Evolutionary conservation across 2,329 filamentous ascomycete genomes (phyloP).

Genomic region (Plectosphaerella sp.): DNA sequence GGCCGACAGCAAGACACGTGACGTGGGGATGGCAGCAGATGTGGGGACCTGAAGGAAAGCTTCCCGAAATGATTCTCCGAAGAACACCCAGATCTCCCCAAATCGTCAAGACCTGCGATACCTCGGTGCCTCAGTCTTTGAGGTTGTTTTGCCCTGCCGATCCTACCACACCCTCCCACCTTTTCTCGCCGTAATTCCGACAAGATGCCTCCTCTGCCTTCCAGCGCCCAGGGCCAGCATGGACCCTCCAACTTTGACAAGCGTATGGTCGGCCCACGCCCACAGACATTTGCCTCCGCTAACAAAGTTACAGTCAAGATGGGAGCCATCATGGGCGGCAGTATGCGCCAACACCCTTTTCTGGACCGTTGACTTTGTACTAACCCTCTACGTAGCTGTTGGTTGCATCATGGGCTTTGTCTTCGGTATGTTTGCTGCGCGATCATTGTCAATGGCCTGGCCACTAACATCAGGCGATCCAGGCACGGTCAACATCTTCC

Average conservation of each 20-base stretch:
- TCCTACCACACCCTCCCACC: background rate
- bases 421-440: conserved; percentile 62
- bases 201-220: conserved; percentile 37
- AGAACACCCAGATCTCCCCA: conserved; percentile 8
- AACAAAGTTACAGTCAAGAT: conserved; percentile 70
- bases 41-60: background rate
- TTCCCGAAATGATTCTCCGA: conserved; percentile 4
- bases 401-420: conserved; percentile 97
- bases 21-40: background rate
- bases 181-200: background rate
- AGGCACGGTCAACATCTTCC: conserved; percentile 93
- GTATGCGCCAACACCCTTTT: conserved; percentile 52
- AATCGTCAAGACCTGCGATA: conserved; percentile 6
- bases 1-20: conserved; percentile 4
- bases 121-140: conserved; percentile 1
- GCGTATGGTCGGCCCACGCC: conserved; percentile 29
- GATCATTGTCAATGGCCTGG: background rate
- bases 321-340: conserved; percentile 97
- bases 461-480: background rate
- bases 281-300: conserved; percentile 9
- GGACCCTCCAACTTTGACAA: conserved; percentile 51
- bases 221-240: conserved; percentile 25
- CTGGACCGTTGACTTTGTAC: conserved; percentile 8
- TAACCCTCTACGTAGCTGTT: conserved; percentile 61
- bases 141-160: background rate